Percentiles rank a stretch among this genome's conserved stretches.
Evolutionary conservation across 441 rosid species (phyloP).

Genomic region (Aleurites moluccanus): DNA sequence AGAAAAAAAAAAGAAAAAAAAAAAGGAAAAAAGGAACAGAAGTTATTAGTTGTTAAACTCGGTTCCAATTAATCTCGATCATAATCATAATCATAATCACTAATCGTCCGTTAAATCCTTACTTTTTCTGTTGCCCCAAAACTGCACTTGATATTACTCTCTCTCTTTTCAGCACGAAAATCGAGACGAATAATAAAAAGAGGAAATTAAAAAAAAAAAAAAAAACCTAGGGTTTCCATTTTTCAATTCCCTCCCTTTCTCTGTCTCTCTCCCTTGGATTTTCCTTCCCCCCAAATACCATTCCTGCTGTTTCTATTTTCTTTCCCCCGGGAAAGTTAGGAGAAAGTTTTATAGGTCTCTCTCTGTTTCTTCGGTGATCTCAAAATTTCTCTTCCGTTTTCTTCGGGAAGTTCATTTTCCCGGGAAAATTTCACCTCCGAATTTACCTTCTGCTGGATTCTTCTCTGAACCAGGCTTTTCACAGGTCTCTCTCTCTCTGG

Average conservation of each 20-base stretch:
- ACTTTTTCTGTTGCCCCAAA: neutral
- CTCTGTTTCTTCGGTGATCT: conserved; percentile 8
- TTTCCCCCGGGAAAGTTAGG: neutral
- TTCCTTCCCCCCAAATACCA: conserved; percentile 39
- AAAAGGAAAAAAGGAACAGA: neutral
- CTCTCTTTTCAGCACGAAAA: neutral
- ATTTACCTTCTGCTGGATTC: neutral
- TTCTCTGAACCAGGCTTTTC: conserved; percentile 14
- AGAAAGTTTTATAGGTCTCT: neutral
- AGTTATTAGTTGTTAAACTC: conserved; percentile 11
- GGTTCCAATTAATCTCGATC: neutral
- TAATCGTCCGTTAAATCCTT: neutral
- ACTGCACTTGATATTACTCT: neutral
- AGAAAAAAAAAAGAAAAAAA: neutral
- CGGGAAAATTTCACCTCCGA: conserved; percentile 29
- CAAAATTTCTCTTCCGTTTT: conserved; percentile 3
- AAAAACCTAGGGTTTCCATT: conserved; percentile 36
- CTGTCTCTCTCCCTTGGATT: conserved; percentile 6
- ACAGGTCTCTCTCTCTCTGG: neutral
- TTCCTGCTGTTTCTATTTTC: neutral
- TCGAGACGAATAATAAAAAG: neutral
- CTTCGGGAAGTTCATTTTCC: conserved; percentile 23
- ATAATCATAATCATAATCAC: neutral
- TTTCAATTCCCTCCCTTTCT: conserved; percentile 16
- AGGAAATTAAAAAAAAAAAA: too few species aligned